These are phyloP conservation scores for Tympanopsis confertula DNA, from an alignment of 2,329 filamentous ascomycete genomes.

Conservation along the genomic window DNA sequence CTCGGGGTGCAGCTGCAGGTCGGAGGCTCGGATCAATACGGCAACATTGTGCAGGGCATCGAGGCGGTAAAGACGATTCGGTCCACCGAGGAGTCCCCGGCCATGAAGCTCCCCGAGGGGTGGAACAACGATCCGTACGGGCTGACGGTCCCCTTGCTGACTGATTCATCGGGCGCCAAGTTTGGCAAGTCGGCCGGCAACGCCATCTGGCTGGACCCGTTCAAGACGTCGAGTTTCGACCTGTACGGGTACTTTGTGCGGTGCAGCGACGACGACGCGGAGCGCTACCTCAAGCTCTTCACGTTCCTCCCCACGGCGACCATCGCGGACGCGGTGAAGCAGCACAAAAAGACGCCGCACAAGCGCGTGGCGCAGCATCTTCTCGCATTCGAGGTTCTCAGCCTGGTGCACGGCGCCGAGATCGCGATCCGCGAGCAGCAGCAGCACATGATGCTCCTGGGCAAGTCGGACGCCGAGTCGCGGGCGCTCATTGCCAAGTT, in stretches of 20 bases:
- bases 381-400: conserved; percentile 71
- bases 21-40: conserved; percentile 89
- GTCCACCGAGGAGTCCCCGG: conserved; percentile 36
- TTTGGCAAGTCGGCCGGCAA: conserved; percentile 93
- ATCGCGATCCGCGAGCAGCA: conserved; percentile 51
- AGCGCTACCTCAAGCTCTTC: conserved; percentile 73
- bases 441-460: conserved; percentile 24
- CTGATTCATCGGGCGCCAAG: conserved; percentile 74
- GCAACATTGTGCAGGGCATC: conserved; percentile 86
- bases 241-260: conserved; percentile 85
- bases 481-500: conserved; percentile 3
- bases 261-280: conserved; percentile 69
- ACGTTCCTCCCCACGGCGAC: conserved; percentile 68
- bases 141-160: conserved; percentile 82
- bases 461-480: conserved; percentile 3
- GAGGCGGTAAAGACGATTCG: conserved; percentile 71
- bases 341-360: conserved; percentile 57
- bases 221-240: conserved; percentile 72
- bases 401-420: conserved; percentile 62
- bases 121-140: conserved; percentile 56
- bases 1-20: conserved; percentile 72
- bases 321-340: conserved; percentile 57
- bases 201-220: conserved; percentile 79
- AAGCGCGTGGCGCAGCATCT: conserved; percentile 71
- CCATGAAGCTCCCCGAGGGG: conserved; percentile 22